Evolutionary conservation across 345 rosid species (phyloP), one percentile per base, ranked within the genome.

Genomic region (Acer negundo): DNA sequence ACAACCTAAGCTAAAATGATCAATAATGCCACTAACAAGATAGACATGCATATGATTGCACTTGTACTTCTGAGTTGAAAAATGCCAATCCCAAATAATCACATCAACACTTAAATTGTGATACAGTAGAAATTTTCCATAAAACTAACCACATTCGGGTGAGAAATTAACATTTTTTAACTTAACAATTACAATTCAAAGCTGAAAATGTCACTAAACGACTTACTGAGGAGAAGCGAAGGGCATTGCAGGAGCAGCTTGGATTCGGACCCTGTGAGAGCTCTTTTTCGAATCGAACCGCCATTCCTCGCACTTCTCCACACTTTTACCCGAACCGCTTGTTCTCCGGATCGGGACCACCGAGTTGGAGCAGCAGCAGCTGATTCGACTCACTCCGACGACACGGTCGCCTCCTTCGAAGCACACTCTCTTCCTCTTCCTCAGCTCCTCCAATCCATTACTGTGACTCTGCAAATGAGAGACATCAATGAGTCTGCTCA

Each of bases 171-270:
- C 59, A 62, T 62, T 62, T 62, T 62, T 42, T 42, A 17, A 4
- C 58, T 16, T 16, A 16, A 16, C 12, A 53, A 0, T 53, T 16
- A 19, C 58, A 53, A 53, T 4, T 22, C 17, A 23, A 62, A 5
- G 17, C 15, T 16, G 24, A 58, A 58, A 69, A 73, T n/a, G 46
- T 8, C 46, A 42, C 9, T 42, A 42, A 42, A 42, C 46, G 38
- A 72, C 88, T 53, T 86, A 95, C 99, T 84, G 92, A 22, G 97
- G 80, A 73, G 97, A 90, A 80, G 97, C 85, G 81, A 96, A 93
- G 44, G 92, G 97, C 92, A 87, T 79, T 69, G 92, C 77, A 23
- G 94, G 86, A 67, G 91, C 86, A 59, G 88, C 86, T 72, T 82
- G 90, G 67, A 87, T 79, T 76, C 91, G 87, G 67, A 84, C 83